Conservation (phyloP, 108 stramenopile genomes). For the Nitzschia sp. region DNA sequence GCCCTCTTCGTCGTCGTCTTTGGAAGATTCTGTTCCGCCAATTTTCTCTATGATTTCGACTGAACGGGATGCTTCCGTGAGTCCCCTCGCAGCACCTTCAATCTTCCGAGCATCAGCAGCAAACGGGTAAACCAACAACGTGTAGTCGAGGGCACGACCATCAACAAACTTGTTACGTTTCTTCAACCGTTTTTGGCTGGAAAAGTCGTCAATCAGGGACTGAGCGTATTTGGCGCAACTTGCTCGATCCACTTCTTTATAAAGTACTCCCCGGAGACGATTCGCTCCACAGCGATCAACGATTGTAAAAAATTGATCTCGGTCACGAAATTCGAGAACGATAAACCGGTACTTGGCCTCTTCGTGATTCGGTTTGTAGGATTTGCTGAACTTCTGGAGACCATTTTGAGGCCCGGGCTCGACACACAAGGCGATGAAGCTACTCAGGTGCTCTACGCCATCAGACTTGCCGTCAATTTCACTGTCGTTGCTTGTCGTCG, state of each 20-base stretch:
- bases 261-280: background rate
- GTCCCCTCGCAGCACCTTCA: conserved; percentile 31
- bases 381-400: conserved; percentile 23
- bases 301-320: conserved; percentile 35
- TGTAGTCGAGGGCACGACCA: conserved; percentile 32
- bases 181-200: background rate
- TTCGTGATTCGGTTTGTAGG: conserved; percentile 30
- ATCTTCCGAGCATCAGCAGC: conserved; percentile 42
- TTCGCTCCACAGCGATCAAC: conserved; percentile 22
- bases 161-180: background rate
- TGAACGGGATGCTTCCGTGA: conserved; percentile 24
- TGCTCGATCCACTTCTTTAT: background rate
- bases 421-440: conserved; percentile 49
- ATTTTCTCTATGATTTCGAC: background rate
- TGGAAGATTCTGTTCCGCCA: background rate
- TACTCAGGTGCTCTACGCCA: conserved; percentile 22
- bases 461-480: conserved; percentile 2
- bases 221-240: background rate
- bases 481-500: background rate
- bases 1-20: conserved; percentile 3
- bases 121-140: conserved; percentile 77
- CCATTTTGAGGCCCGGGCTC: conserved; percentile 38
- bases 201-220: conserved; percentile 9
- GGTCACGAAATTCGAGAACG: conserved; percentile 43
- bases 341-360: conserved; percentile 30